Base-by-base conservation (phyloP, 2,329 filamentous ascomycete genomes). In the Piedraia hortae region DNA sequence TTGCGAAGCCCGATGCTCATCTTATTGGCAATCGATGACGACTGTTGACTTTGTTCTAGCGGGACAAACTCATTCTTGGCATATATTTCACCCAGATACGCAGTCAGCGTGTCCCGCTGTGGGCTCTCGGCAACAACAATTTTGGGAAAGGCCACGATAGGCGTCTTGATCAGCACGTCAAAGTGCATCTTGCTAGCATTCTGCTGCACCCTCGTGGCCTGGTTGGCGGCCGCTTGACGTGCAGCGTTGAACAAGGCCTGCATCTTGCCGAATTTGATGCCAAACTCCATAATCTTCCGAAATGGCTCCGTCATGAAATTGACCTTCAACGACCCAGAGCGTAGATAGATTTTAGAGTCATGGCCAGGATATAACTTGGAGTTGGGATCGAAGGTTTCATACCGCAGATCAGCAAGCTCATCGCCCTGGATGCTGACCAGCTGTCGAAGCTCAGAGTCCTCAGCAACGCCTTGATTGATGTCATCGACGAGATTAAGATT, bases 201-300 rank as follows among this genome's bases (percentile, higher is more conserved):
- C 38, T 93, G 71, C 38, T 93, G 85, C 4, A 97, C 62, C 38
- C 91, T 80, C 26, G 63, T 89, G 6, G 85, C 88, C 43, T 91
- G 80, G 29, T 74, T 82, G 17, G 85, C 75, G 3, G 88, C 85
- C 17, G 82, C 88, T 45, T 90, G 77, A 15, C 88, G 65, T 7
- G 88, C 85, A 18, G 85, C 82, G 39, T 99, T 97, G 53, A 90
- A 97, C 23, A 97, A 72, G 11, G 85, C 82, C 46, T 97, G 85
- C 85, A 99, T 99, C 47, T 89, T 90, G 28, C 88, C 85, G 43
- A 99, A 99, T 38, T 97, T 97, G 43, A 99, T 78, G 19, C 89
- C 55, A 45, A 97, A 99, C 33, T 88, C 75, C 45, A 97, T 75
- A 31, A 99, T 93, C 48, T 93, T 93, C 23, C 85, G 66, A 53